A percentile compares a stretch with the other conserved stretches of the same genome.
These are phyloP conservation scores for Candida ficus DNA, from an alignment of 805 yeast genomes.

Conservation along the genomic window DNA sequence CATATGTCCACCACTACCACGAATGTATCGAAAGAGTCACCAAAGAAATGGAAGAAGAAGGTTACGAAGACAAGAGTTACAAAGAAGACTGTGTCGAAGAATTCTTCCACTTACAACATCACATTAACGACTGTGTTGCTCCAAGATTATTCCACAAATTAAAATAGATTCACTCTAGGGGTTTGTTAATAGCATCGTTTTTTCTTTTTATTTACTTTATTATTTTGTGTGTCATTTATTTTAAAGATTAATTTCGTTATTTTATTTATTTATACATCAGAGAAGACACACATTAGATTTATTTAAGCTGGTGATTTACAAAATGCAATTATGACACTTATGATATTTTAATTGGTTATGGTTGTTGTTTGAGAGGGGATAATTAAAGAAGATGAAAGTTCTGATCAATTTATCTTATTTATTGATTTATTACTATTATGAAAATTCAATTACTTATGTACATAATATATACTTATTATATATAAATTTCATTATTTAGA, in stretches of 20 bases:
- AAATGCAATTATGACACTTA: no score
- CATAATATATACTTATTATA: constrained; percentile 8
- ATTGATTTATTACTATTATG: constrained; percentile 1
- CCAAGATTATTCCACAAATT: constrained; percentile 85
- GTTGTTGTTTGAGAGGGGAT: neutral
- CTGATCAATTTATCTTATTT: neutral
- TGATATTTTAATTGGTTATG: neutral
- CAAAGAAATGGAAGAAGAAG: constrained; percentile 78
- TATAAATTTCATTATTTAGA: neutral
- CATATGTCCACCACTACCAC: constrained; percentile 80
- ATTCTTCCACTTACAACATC: constrained; percentile 94
- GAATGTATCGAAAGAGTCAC: constrained; percentile 96
- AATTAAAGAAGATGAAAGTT: neutral
- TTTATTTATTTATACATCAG: neutral
- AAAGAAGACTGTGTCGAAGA: constrained; percentile 99
- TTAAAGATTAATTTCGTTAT: neutral
- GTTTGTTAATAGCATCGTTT: constrained; percentile 1
- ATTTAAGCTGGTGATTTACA: neutral
- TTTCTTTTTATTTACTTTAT: constrained; percentile 3
- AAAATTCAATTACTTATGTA: constrained; percentile 10
- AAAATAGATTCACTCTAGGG: constrained; percentile 42
- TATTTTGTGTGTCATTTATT: neutral
- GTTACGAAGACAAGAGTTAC: constrained; percentile 69
- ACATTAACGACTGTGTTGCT: constrained; percentile 86
- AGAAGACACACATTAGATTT: neutral